These are phyloP conservation scores for Ophiostoma sp. DNA, from an alignment of 2,329 filamentous ascomycete species.

Conservation along the genomic window DNA sequence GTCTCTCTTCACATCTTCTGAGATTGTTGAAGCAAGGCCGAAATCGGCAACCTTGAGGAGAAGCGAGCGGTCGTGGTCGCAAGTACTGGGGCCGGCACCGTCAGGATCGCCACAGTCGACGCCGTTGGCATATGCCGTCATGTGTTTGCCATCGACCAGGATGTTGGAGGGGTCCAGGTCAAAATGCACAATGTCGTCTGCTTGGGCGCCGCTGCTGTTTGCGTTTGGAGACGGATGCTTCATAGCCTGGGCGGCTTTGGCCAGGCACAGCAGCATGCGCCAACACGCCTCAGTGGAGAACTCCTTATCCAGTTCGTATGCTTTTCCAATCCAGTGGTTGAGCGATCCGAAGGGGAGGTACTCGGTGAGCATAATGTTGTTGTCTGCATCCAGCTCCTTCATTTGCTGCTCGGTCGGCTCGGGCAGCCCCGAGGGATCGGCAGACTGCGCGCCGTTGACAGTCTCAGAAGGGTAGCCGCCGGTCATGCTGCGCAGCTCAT, in stretches of 20 bases:
- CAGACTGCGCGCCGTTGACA: slow-evolving; percentile 15
- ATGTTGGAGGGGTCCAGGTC: slow-evolving; percentile 25
- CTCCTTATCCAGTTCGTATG: not conserved
- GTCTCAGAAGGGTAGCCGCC: slow-evolving; percentile 12
- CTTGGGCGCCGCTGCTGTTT: not conserved
- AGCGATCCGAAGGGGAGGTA: slow-evolving; percentile 21
- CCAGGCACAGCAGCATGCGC: slow-evolving; percentile 26
- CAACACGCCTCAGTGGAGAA: slow-evolving; percentile 23
- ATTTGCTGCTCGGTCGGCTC: not conserved
- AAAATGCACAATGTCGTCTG: not conserved
- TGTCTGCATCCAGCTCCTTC: not conserved
- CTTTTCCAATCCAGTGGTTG: slow-evolving; percentile 21
- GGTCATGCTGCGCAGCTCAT: slow-evolving; percentile 16
- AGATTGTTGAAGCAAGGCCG: not conserved
- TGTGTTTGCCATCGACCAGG: slow-evolving; percentile 19
- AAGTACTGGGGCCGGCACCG: not conserved
- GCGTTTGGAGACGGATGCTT: slow-evolving; percentile 22
- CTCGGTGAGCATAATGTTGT: slow-evolving; percentile 23
- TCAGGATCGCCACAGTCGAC: not conserved
- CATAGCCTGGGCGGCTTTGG: slow-evolving; percentile 26
- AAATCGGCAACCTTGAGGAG: slow-evolving; percentile 26
- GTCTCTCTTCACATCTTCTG: not conserved
- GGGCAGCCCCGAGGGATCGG: not conserved
- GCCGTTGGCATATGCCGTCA: not conserved
- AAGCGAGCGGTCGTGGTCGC: slow-evolving; percentile 1